Conservation (phyloP, 2,329 filamentous ascomycete genomes). For the Fusarium begoniae region DNA sequence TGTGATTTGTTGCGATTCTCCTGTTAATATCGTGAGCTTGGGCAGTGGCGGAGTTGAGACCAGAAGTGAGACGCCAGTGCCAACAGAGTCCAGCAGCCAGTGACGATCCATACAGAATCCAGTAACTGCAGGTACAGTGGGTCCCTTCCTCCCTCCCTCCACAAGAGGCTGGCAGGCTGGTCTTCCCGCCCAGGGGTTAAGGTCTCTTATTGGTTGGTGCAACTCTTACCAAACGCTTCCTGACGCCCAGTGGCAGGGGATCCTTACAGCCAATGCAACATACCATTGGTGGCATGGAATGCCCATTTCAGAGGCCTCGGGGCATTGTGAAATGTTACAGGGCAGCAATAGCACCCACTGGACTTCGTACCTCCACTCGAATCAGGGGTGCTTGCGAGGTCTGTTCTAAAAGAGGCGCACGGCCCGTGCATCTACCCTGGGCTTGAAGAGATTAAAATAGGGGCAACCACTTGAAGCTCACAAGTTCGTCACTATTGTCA, state of each 20-base stretch:
- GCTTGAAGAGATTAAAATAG: slow-evolving; percentile 30
- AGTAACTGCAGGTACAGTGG: slow-evolving; percentile 28
- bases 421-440: slow-evolving; percentile 17
- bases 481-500: slow-evolving; percentile 18
- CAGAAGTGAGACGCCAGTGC: slow-evolving; percentile 17
- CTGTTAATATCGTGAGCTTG: slow-evolving; percentile 24
- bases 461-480: slow-evolving; percentile 21
- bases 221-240: slow-evolving; percentile 32
- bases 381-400: slow-evolving; percentile 14
- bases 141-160: slow-evolving; percentile 3
- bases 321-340: slow-evolving; percentile 14
- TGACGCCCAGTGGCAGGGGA: slow-evolving; percentile 33
- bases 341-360: slow-evolving; percentile 1
- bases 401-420: slow-evolving; percentile 17
- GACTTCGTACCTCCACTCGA: background rate
- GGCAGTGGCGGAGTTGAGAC: slow-evolving; percentile 27
- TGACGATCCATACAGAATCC: slow-evolving; percentile 19
- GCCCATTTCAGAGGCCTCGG: slow-evolving; percentile 11
- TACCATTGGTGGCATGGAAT: slow-evolving; percentile 39
- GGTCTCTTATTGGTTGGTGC: slow-evolving; percentile 28
- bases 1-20: background rate
- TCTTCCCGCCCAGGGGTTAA: slow-evolving; percentile 28
- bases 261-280: slow-evolving; percentile 13
- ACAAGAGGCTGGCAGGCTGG: slow-evolving; percentile 24
- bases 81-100: slow-evolving; percentile 10